These are phyloP conservation scores for Phlebiopsis gigantea DNA, from an alignment of 768 basidiomycete species.

Conservation along the genomic window DNA sequence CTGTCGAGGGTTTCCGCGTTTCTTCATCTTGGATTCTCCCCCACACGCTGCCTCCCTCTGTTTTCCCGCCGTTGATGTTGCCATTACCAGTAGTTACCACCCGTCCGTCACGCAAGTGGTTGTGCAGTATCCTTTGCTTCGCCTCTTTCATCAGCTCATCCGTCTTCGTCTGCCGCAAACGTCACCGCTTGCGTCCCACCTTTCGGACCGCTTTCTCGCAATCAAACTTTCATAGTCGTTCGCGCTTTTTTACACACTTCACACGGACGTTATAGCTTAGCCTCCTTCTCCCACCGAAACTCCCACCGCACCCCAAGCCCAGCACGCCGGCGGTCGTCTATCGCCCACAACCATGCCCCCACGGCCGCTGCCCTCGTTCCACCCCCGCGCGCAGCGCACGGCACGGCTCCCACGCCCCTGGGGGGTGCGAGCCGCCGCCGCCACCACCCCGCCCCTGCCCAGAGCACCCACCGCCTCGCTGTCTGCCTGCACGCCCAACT, in stretches of 20 bases:
- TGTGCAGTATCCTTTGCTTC: slow-evolving; percentile 9
- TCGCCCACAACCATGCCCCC: slow-evolving; percentile 6
- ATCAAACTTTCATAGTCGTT: slow-evolving; percentile 1
- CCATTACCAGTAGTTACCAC: slow-evolving; percentile 9
- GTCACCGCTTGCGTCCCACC: background rate
- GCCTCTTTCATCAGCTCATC: background rate
- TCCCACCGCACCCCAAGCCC: background rate
- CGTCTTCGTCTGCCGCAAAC: background rate
- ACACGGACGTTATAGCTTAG: slow-evolving; percentile 3
- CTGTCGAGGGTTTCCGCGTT: background rate
- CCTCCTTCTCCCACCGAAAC: background rate
- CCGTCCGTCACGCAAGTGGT: slow-evolving; percentile 4
- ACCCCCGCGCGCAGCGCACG: background rate
- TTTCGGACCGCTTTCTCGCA: slow-evolving; percentile 4
- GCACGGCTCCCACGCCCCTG: background rate
- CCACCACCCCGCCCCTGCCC: background rate
- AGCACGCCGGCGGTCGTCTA: slow-evolving; percentile 5
- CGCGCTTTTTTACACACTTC: background rate
- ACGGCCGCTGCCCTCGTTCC: slow-evolving; percentile 9
- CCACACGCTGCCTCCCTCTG: slow-evolving; percentile 6
- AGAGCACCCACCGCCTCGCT: background rate
- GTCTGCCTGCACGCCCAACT: background rate
- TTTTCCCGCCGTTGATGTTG: slow-evolving; percentile 7
- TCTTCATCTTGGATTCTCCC: slow-evolving; percentile 1
- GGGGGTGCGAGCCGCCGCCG: too few relatives aligned